These are phyloP conservation scores for Scopulariopsis brevicaulis DNA, from an alignment of 2,329 filamentous ascomycete species.

Conservation along the genomic window DNA sequence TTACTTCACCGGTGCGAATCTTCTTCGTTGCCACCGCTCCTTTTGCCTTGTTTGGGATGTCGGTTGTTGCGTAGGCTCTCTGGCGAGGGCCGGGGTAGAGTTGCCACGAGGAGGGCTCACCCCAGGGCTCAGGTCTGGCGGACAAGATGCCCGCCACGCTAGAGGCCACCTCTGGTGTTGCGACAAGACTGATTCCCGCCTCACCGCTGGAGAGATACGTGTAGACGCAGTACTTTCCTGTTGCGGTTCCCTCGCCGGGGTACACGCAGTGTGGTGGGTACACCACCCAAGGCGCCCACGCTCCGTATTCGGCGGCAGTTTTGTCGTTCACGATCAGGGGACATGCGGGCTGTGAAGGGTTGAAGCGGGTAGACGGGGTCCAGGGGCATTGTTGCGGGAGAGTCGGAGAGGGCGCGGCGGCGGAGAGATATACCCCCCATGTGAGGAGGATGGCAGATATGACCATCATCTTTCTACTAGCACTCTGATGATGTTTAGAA, in stretches of 20 bases:
- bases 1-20: conserved; percentile 18
- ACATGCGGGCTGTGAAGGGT: not conserved
- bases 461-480: not conserved
- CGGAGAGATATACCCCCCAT: not conserved
- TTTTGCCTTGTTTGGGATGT: conserved; percentile 18
- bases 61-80: conserved; percentile 14
- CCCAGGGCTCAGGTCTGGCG: not conserved
- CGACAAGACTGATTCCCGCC: conserved; percentile 19
- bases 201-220: conserved; percentile 13
- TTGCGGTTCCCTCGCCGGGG: not conserved
- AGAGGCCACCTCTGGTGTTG: conserved; percentile 19
- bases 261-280: not conserved
- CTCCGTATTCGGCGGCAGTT: not conserved
- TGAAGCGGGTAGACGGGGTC: not conserved
- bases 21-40: conserved; percentile 20
- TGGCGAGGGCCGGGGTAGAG: not conserved
- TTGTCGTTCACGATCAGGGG: not conserved
- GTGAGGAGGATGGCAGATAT: not conserved
- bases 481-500: not conserved
- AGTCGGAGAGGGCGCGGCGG: not conserved
- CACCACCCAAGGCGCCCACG: not conserved
- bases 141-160: conserved; percentile 14
- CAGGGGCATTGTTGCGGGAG: not conserved
- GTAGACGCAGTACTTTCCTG: conserved; percentile 13
- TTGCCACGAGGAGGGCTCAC: conserved; percentile 1